phyloP scores from a whole-genome alignment of 768 basidiomycete genomes.

The Trametes coccinea region DNA sequence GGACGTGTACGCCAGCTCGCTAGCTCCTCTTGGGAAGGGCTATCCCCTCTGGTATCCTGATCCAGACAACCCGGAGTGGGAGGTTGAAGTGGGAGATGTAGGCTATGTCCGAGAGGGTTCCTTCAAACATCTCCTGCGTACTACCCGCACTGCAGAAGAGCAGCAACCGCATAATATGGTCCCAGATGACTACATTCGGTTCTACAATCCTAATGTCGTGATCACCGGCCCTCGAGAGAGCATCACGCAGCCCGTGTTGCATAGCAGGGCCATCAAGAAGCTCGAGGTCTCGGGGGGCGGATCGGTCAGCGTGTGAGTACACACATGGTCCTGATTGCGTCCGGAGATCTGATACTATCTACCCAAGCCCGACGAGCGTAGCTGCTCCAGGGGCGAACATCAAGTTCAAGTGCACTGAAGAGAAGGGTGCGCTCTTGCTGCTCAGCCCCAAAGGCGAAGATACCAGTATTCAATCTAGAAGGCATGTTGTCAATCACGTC shows the following conservation, averaged over 20 bases:
- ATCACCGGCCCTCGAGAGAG: constrained; percentile 1
- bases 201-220: constrained; percentile 4
- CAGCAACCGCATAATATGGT: background rate
- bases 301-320: background rate
- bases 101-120: constrained; percentile 12
- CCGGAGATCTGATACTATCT: no score
- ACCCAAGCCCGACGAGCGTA: background rate
- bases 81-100: constrained; percentile 23
- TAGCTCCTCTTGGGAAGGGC: constrained; percentile 14
- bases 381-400: constrained; percentile 1
- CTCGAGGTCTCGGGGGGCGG: background rate
- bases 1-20: constrained; percentile 17
- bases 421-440: constrained; percentile 17
- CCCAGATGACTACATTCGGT: constrained; percentile 7
- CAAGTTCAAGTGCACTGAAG: constrained; percentile 6
- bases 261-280: constrained; percentile 4
- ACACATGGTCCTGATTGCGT: background rate
- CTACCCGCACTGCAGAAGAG: background rate
- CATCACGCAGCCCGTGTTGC: constrained; percentile 2
- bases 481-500: constrained; percentile 14
- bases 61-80: background rate
- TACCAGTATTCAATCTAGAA: constrained; percentile 8
- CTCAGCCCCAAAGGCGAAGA: background rate
- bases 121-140: constrained; percentile 19
- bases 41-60: constrained; percentile 22